phyloP scores from a whole-genome alignment of 169 alveolate genomes.

The Plasmodium adleri region DNA sequence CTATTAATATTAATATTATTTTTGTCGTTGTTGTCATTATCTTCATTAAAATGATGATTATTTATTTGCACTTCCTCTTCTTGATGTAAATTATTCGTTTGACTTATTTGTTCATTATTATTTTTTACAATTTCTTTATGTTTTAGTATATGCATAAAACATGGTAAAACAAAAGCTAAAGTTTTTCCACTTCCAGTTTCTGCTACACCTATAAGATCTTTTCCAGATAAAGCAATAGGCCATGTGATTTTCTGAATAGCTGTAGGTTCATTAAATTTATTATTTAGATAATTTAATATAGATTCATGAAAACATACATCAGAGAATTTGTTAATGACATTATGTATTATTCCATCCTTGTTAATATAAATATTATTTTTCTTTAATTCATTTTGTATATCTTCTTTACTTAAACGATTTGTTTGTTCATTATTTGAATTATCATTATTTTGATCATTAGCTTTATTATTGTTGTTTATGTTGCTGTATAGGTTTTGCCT shows the following conservation, averaged over 20 bases:
- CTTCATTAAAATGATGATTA: conserved; percentile 77
- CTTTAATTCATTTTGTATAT: conserved; percentile 79
- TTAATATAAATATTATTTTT: conserved; percentile 79
- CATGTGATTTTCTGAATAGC: conserved; percentile 90
- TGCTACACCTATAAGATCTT: conserved; percentile 96
- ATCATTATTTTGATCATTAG: conserved; percentile 69
- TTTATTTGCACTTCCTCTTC: conserved; percentile 86
- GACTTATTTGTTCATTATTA: conserved; percentile 67
- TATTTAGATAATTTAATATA: conserved; percentile 79
- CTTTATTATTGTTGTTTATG: conserved; percentile 44
- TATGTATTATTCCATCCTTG: conserved; percentile 79
- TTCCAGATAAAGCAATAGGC: conserved; percentile 90
- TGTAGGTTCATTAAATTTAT: conserved; percentile 88
- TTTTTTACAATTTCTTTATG: conserved; percentile 69
- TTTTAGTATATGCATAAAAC: conserved; percentile 91
- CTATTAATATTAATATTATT: background rate
- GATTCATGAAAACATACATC: conserved; percentile 84
- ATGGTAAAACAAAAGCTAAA: conserved; percentile 94
- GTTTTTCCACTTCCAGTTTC: conserved; percentile 98
- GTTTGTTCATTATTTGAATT: conserved; percentile 77
- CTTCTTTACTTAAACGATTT: conserved; percentile 81
- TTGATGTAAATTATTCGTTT: too few species aligned
- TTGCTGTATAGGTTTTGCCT: conserved; percentile 77
- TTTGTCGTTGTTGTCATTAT: background rate
- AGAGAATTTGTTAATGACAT: conserved; percentile 81